Percentiles rank a stretch among this genome's conserved stretches.
Conservation (phyloP, 2,329 filamentous ascomycete species). For the Fusarium sp. region DNA sequence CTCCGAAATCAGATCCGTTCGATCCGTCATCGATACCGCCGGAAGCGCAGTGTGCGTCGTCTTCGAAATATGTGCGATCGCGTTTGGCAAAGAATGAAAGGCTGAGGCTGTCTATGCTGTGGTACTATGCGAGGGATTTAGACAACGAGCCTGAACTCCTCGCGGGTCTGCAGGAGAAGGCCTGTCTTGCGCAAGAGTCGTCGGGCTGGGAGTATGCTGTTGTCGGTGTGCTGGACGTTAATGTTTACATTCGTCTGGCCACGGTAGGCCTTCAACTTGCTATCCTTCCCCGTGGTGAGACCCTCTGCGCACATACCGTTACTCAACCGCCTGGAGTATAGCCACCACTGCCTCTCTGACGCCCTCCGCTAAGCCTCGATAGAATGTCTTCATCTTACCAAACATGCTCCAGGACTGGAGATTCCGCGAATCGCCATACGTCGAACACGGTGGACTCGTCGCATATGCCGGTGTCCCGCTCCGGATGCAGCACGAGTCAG, state of each 20-base stretch:
- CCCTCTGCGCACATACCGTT: constrained; percentile 56
- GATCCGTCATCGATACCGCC: constrained; percentile 20
- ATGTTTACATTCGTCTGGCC: constrained; percentile 54
- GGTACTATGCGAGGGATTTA: constrained; percentile 55
- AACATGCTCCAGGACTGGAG: constrained; percentile 57
- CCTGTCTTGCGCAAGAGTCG: constrained; percentile 51
- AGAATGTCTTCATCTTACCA: constrained; percentile 52
- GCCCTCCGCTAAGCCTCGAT: neutral
- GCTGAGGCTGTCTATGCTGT: constrained; percentile 49
- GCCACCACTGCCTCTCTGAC: neutral
- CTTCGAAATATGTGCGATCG: constrained; percentile 35
- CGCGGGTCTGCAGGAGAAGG: constrained; percentile 53
- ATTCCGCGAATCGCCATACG: constrained; percentile 52
- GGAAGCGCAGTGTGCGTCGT: neutral
- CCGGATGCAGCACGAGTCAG: constrained; percentile 51
- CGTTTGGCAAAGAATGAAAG: constrained; percentile 43
- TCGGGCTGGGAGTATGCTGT: constrained; percentile 58
- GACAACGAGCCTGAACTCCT: constrained; percentile 52
- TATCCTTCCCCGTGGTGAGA: constrained; percentile 55
- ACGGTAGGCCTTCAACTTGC: constrained; percentile 53
- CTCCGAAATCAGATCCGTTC: constrained; percentile 9
- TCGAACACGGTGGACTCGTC: constrained; percentile 50
- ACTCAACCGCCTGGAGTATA: constrained; percentile 46
- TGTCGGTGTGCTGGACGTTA: constrained; percentile 54
- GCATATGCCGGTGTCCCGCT: constrained; percentile 54